phyloP scores from a whole-genome alignment of 2,329 filamentous ascomycete genomes.

The Pseudogymnoascus destructans region DNA sequence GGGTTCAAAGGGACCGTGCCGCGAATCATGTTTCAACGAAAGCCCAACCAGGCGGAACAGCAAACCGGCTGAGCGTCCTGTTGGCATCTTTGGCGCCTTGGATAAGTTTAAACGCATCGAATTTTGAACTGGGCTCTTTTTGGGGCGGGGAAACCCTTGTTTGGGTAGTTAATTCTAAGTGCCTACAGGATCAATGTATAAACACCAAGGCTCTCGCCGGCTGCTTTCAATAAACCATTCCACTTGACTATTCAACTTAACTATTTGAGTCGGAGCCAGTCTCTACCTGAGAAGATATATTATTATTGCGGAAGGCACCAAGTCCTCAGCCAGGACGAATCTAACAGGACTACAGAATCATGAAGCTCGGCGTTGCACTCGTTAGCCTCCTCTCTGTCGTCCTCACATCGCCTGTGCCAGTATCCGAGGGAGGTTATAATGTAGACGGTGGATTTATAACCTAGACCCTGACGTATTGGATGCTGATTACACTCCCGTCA shows the following conservation, averaged over 20 bases:
- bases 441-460: too few relatives aligned
- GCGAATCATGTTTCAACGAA: neutral
- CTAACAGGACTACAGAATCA: neutral
- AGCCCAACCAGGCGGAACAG: neutral
- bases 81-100: neutral
- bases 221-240: neutral
- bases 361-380: neutral
- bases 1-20: neutral
- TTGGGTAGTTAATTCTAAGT: neutral
- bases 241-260: neutral
- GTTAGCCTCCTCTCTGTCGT: neutral
- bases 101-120: neutral
- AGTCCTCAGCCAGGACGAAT: neutral
- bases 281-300: neutral
- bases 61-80: neutral
- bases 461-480: neutral
- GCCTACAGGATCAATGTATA: neutral
- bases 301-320: neutral
- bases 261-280: neutral
- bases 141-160: neutral
- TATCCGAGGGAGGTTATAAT: too few relatives aligned
- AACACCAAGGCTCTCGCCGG: neutral
- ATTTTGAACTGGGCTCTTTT: neutral
- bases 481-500: too few relatives aligned
- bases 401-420: neutral